Evolutionary conservation across 257 asterid species (phyloP), one percentile per base, ranked within the genome.

Genomic region (Anisodus acutangulus): DNA sequence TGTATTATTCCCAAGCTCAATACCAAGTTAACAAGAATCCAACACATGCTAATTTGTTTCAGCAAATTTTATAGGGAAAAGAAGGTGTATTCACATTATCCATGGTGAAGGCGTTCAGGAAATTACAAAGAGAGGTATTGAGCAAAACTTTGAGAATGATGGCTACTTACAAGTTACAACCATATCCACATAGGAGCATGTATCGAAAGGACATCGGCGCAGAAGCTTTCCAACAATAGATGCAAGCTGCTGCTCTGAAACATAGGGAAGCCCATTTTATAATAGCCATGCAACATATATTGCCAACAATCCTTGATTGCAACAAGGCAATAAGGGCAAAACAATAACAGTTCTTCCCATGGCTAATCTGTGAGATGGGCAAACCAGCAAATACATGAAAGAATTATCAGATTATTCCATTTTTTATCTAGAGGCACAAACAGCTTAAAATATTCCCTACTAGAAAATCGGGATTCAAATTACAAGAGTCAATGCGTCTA

Each of bases 341-440:
- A 72, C 80, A 41, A 72, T 10, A 76, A 51, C 22, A 47, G 16
- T 76, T 76, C 45, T 74, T 74, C 62, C 13, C 60, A 49, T 47
- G 62, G 60, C 55, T 74, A 12, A 74, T 74, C 81, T 74, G 81
- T 22, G 49, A 22, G 45, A 22, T 74, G 62, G 22, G 81, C 10
- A 74, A 22, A 74, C 45, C 45, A 54, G 81, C 43, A 74, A 47
- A 74, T 49, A 47, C 81, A 26, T 3, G 62, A 49, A 74, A 49
- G 19, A 74, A 47, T 49, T 60, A 0, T 49, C 60, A 74, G 19
- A 47, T 22, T 1, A 47, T 19, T 74, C 22, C 62, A 22, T 51
- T 5, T 26, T 22, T 76, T 22, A 12, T 26, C 19, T 51, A 22
- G 63, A 76, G 81, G 57, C 81, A 72, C 59, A 72, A 72, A 45